Conservation (phyloP, 2,329 filamentous ascomycete genomes). For the Metarhizium rileyi region DNA sequence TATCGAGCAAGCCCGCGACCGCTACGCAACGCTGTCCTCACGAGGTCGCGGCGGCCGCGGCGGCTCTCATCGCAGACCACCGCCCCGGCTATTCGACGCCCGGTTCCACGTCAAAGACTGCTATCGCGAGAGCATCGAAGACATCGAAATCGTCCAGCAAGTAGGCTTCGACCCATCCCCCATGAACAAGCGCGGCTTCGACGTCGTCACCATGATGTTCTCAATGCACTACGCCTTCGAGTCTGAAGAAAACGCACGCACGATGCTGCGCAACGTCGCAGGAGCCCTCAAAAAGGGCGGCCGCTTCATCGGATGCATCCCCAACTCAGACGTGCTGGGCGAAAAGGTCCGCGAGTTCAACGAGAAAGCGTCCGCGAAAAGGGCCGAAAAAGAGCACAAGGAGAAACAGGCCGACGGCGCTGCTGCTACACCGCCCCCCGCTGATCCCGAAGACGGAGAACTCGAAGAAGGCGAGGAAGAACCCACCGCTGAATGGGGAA, state of each 20-base stretch:
- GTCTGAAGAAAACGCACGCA: constrained; percentile 76
- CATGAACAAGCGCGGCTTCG: constrained; percentile 72
- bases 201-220: constrained; percentile 98
- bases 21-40: constrained; percentile 64
- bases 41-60: constrained; percentile 48
- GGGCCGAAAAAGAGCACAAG: constrained; percentile 32
- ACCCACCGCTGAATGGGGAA: constrained; percentile 74
- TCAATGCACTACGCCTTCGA: constrained; percentile 99
- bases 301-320: constrained; percentile 87
- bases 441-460: constrained; percentile 31
- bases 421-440: constrained; percentile 11
- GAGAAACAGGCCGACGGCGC: constrained; percentile 14
- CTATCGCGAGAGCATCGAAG: constrained; percentile 73
- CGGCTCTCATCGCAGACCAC: constrained; percentile 37
- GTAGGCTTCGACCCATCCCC: constrained; percentile 78
- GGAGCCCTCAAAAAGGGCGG: constrained; percentile 88
- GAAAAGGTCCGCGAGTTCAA: constrained; percentile 71
- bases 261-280: constrained; percentile 89
- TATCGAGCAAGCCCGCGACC: constrained; percentile 79
- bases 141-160: constrained; percentile 70
- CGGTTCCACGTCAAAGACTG: constrained; percentile 90
- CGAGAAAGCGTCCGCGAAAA: constrained; percentile 33
- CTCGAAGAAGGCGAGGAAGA: constrained; percentile 53
- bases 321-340: constrained; percentile 89
- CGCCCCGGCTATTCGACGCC: constrained; percentile 62